Evolutionary conservation across 257 asterid species (phyloP).

Genomic region (Penstemon eatonii): DNA sequence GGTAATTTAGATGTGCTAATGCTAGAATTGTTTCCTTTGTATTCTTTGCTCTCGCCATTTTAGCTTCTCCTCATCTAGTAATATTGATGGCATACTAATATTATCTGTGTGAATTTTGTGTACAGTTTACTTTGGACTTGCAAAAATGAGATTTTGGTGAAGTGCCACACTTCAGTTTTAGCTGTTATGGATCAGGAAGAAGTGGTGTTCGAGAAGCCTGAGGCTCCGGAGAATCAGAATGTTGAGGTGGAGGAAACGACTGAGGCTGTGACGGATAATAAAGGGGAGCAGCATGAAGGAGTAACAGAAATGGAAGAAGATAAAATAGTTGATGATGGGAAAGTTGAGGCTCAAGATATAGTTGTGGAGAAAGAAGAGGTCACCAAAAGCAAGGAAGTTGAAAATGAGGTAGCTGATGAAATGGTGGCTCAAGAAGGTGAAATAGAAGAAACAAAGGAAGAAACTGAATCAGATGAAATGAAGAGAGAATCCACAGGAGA

Average conservation of each 20-base stretch:
- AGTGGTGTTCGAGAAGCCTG: constrained; percentile 41
- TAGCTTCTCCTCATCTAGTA: too few species aligned
- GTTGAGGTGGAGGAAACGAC: constrained; percentile 34
- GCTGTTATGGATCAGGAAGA: constrained; percentile 66
- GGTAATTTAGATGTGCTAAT: too few species aligned
- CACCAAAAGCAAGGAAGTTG: constrained; percentile 27
- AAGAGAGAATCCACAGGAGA: background rate
- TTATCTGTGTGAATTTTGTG: too few species aligned
- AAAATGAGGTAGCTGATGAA: constrained; percentile 27
- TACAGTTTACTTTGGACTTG: too few species aligned
- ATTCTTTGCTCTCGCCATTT: too few species aligned
- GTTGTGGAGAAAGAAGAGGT: constrained; percentile 49
- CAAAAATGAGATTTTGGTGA: too few species aligned
- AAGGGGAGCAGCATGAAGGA: constrained; percentile 29
- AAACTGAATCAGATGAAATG: background rate
- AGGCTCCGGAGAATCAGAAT: constrained; percentile 47
- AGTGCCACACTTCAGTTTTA: constrained; percentile 8
- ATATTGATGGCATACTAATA: too few species aligned
- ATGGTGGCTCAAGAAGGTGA: constrained; percentile 5
- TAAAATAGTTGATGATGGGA: constrained; percentile 25
- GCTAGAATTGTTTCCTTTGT: too few species aligned
- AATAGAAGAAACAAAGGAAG: constrained; percentile 4
- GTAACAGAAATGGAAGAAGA: constrained; percentile 36
- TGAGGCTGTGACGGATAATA: constrained; percentile 28
- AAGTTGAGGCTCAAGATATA: constrained; percentile 40